A percentile compares a stretch with the other conserved stretches of the same genome.
phyloP scores from a whole-genome alignment of 257 asterid species.

The Fraxinus anomala region DNA sequence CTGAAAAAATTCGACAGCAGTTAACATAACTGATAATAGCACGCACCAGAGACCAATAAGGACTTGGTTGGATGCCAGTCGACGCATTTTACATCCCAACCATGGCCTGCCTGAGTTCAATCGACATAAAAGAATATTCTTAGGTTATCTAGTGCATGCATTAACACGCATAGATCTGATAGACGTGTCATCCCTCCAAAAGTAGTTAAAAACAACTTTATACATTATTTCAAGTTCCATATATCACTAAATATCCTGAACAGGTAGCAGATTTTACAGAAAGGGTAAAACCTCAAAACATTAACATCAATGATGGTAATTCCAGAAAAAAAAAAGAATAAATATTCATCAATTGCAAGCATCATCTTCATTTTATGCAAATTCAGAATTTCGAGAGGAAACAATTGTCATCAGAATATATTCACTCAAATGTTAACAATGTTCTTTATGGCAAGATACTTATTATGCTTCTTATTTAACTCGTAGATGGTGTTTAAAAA shows the following conservation, averaged over 20 bases:
- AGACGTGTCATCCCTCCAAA: not conserved
- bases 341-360: not conserved
- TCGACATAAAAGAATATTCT: conserved; percentile 49
- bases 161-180: conserved; percentile 6
- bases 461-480: conserved; percentile 7
- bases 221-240: not conserved
- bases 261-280: not conserved
- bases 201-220: not conserved
- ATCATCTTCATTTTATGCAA: not conserved
- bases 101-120: conserved; percentile 99
- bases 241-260: not conserved
- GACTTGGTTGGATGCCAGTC: conserved; percentile 99
- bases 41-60: conserved; percentile 82
- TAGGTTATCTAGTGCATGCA: conserved; percentile 49
- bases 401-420: conserved; percentile 6
- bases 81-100: conserved; percentile 99
- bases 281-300: not conserved
- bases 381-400: not conserved
- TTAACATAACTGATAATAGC: conserved; percentile 20
- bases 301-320: not conserved
- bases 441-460: conserved; percentile 11
- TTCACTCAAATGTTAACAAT: not conserved
- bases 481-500: not conserved
- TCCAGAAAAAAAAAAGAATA: not conserved
- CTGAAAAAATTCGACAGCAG: not conserved